Percentiles rank a stretch among this genome's conserved stretches.
phyloP scores from a whole-genome alignment of 148 eudicot species.

The Polygonum maritimum region DNA sequence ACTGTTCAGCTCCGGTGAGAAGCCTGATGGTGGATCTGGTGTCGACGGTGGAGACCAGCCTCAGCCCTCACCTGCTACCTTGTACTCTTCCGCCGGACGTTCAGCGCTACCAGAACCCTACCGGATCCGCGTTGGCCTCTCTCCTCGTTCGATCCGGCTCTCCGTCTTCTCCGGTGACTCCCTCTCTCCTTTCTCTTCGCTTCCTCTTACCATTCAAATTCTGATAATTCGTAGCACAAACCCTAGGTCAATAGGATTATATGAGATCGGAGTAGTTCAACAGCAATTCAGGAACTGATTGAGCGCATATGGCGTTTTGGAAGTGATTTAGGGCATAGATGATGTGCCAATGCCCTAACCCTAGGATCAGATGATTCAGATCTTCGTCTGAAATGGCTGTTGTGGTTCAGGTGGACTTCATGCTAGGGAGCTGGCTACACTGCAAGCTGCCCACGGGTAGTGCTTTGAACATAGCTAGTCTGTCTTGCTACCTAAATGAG shows the following conservation, averaged over 20 bases:
- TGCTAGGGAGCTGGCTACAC: slow-evolving; percentile 78
- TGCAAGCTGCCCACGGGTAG: slow-evolving; percentile 67
- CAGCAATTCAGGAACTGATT: background rate
- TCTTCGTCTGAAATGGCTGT: background rate
- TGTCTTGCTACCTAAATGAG: slow-evolving; percentile 53
- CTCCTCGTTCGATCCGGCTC: slow-evolving; percentile 49
- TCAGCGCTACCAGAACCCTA: slow-evolving; percentile 36
- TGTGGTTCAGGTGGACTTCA: slow-evolving; percentile 55
- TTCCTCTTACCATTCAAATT: background rate
- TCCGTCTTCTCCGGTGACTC: slow-evolving; percentile 55
- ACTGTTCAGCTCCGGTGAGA: slow-evolving; percentile 43
- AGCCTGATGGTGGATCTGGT: slow-evolving; percentile 61
- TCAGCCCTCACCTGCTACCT: slow-evolving; percentile 45
- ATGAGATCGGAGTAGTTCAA: too few relatives aligned
- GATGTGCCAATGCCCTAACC: background rate
- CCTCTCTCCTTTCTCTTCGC: background rate
- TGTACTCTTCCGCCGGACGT: slow-evolving; percentile 59
- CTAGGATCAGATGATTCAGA: background rate
- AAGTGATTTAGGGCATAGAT: background rate
- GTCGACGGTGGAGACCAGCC: slow-evolving; percentile 44
- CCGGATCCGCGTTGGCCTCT: slow-evolving; percentile 37
- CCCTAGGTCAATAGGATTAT: too few relatives aligned
- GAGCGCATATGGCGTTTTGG: too few relatives aligned
- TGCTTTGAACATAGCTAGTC: slow-evolving; percentile 60
- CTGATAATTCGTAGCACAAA: too few relatives aligned